These are phyloP conservation scores for Dipteronia dyeriana DNA, from an alignment of 345 rosid genomes.

Conservation along the genomic window DNA sequence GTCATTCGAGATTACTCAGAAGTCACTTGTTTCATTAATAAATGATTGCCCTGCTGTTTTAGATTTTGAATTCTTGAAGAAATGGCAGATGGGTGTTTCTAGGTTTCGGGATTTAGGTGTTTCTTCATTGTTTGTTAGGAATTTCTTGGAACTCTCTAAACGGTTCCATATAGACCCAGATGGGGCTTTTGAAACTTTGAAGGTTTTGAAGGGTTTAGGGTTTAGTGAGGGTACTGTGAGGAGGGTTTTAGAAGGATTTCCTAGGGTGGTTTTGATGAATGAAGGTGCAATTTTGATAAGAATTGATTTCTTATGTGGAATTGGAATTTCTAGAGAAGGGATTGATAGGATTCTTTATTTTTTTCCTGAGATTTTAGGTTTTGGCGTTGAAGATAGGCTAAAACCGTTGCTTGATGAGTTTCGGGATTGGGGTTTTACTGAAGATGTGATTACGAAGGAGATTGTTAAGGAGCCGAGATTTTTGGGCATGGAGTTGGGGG, in stretches of 20 bases:
- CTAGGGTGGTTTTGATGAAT: conserved; percentile 44
- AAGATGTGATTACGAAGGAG: conserved; percentile 50
- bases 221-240: conserved; percentile 48
- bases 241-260: conserved; percentile 56
- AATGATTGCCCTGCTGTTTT: conserved; percentile 66
- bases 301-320: conserved; percentile 52
- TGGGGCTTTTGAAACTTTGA: conserved; percentile 33
- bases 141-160: conserved; percentile 51
- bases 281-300: conserved; percentile 43
- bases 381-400: conserved; percentile 50
- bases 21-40: conserved; percentile 49
- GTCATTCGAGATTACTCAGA: conserved; percentile 59
- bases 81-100: conserved; percentile 47
- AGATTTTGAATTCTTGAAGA: conserved; percentile 55
- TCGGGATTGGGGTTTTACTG: conserved; percentile 54
- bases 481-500: conserved; percentile 77
- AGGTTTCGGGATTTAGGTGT: conserved; percentile 28
- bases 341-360: conserved; percentile 49
- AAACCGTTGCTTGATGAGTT: conserved; percentile 68
- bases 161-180: conserved; percentile 52
- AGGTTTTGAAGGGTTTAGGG: conserved; percentile 59
- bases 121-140: conserved; percentile 41
- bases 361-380: conserved; percentile 57
- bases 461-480: conserved; percentile 59
- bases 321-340: conserved; percentile 40